Base-by-base conservation (phyloP, 176 grass and related monocot species). In the Eremochloa ophiuroides region DNA sequence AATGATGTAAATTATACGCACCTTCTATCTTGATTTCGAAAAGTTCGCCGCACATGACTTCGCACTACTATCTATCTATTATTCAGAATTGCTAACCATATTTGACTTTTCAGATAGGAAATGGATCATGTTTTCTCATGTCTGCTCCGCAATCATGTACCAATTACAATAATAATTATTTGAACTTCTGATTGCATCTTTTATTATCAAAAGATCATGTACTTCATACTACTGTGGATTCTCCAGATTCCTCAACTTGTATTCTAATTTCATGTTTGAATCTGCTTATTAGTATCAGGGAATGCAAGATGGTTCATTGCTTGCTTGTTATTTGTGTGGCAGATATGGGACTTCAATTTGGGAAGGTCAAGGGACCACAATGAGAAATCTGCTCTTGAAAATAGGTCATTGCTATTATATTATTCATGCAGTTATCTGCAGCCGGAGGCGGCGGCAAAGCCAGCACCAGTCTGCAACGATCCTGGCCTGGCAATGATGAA, bases 281-380 rank as follows among this genome's bases (percentile, higher is more conserved):
- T 65, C 4, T 47, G 55, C 29, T 66, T 66, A 11, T 60, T 79
- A 7, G n/a, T n/a, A n/a, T 23, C n/a, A 82, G 39, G 18, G 31
- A 0, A 30, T 50, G 63, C 63, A 56, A 35, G 47, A 15, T 17
- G 60, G 29, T 29, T 91, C 15, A 80, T 33, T 78, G 5, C 12
- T 43, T 89, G 47, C 35, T 51, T 91, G 58, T 76, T 74, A 31
- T 84, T 30, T 71, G 10, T 17, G 18, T 71, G 41, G 33, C 87
- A 94, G 92, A 91, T 94, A 85, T 94, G 92, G 92, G 89, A 94
- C 60, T 94, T 94, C 73, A 91, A 91, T 79, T 85, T 88, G 46
- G 89, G 89, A 79, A 91, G 84, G 74, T 87, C 84, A 33, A 87
- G 89, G 86, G 82, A 89, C 84, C 89, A 87, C 41, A 71, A 67